Base-by-base conservation (phyloP, 805 yeast genomes). In the Scheffersomyces stipitis region DNA sequence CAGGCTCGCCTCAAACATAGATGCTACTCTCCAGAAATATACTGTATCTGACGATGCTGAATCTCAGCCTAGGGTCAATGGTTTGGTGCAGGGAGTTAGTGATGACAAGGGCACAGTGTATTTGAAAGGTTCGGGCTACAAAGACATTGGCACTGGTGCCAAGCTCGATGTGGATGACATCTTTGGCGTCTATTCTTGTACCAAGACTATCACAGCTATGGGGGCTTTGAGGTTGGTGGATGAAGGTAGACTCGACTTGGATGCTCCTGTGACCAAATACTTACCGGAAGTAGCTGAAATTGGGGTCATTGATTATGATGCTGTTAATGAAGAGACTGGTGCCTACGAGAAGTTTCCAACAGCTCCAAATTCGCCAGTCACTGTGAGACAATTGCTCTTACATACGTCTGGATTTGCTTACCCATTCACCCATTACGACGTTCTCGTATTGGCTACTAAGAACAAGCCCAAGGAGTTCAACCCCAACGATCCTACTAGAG, bases 221-320 rank as follows among this genome's bases (percentile, higher is more conserved):
- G 72, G 65, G 3, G 41, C 60, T n/a, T 49, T 68, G 23, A 52
- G 56, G 17, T 54, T 69, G 16, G 52, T 52, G 28, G 69, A 66
- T 22, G 52, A 52, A 18, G 66, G 64, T 0, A 42, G 44, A 27
- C 42, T 69, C 5, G 54, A 58, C 4, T 44, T 69, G 32, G 71
- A 68, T 31, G 51, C 31, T 3, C 69, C 69, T 1, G 69, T 62
- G 3, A 43, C 48, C 12, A 44, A 40, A 12, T 60, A 60, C 38
- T 33, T 66, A n/a, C 73, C 73, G 0, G 46, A 46, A 17, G 48
- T 69, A 31, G 65, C 45, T 15, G 37, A 45, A 0, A 46, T 62
- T 26, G 55, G 56, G 22, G 34, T 61, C 8, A 48, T 60, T 14
- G 61, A 60, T 16, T 49, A 46, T 17, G 62, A 55, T 5, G 42